Evolutionary conservation across 345 rosid genomes (phyloP), one percentile per base, ranked within the genome.

Genomic region (Sonneratia caseolaris): DNA sequence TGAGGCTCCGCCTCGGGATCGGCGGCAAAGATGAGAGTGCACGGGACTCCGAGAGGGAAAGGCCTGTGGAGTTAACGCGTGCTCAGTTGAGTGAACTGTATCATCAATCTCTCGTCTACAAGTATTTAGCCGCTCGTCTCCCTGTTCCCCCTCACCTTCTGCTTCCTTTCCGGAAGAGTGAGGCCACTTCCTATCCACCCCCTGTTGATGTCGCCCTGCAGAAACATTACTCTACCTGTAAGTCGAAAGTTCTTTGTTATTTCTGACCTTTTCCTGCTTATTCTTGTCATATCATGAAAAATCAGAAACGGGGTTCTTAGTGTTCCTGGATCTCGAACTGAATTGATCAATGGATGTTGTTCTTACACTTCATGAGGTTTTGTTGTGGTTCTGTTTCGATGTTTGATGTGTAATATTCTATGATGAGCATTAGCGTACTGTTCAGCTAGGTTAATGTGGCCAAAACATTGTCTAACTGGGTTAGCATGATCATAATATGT

Each of bases 1-100:
- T 67, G 49, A 45, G 48, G 32, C 48, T 66, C 45, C 15, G 70
- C 48, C 70, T 38, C 51, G 70, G 70, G 70, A 38, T 67, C 32
- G 70, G 70, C n/a, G 11, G n/a, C 27, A n/a, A 18, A 13, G 45
- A 45, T 67, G 48, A 43, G 18, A 13, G 38, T 18, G 18, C 37
- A 18, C 24, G 67, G n/a, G 32, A 27, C 32, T 27, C 32, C 32
- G 32, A 27, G 32, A 27, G 32, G 32, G 72, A 68, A 56, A 71
- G 73, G 73, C 47, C 71, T 19, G 77, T 47, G 76, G 70, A 67
- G 32, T n/a, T 87, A 71, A 85, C 84, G 45, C 69, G 67, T 56
- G 79, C 80, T 13, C 91, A 90, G 79, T 72, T 82, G 74, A 51
- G 73, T 40, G 89, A 90, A 82, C 84, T 86, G 79, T 81, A 79